Conservation (phyloP, 2,329 filamentous ascomycete species). For the Epichloe brachyelytri region DNA sequence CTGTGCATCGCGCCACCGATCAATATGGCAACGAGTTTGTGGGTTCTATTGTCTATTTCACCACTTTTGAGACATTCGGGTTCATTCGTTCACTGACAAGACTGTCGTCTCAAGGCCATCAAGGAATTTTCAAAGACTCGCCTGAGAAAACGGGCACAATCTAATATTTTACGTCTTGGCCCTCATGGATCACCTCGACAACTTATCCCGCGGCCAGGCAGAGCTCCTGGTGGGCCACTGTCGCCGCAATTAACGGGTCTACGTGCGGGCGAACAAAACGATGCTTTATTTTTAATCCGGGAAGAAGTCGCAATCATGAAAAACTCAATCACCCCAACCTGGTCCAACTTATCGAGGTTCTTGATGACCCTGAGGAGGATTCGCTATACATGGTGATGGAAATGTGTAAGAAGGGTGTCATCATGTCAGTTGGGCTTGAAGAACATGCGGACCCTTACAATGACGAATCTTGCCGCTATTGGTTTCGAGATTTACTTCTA, state of each 20-base stretch:
- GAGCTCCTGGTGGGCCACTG: constrained; percentile 8
- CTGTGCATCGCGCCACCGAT: constrained; percentile 81
- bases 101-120: constrained; percentile 52
- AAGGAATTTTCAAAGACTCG: constrained; percentile 96
- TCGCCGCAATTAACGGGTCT: constrained; percentile 16
- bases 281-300: constrained; percentile 74
- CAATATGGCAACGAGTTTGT: constrained; percentile 91
- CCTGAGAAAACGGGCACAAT: constrained; percentile 79
- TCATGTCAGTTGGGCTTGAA: constrained; percentile 91
- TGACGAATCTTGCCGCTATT: constrained; percentile 70
- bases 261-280: constrained; percentile 44
- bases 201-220: constrained; percentile 11
- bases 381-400: constrained; percentile 98
- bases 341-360: constrained; percentile 84
- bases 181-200: constrained; percentile 23
- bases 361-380: constrained; percentile 91
- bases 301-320: constrained; percentile 99
- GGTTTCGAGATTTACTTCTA: constrained; percentile 89
- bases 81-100: constrained; percentile 8
- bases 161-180: constrained; percentile 57
- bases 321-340: constrained; percentile 91
- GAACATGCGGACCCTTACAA: constrained; percentile 71
- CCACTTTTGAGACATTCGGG: neutral
- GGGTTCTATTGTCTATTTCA: constrained; percentile 23
- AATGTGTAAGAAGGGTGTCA: constrained; percentile 95